Conservation (phyloP, 495 filamentous ascomycete genomes). For the Saxophila tyrrhenica region DNA sequence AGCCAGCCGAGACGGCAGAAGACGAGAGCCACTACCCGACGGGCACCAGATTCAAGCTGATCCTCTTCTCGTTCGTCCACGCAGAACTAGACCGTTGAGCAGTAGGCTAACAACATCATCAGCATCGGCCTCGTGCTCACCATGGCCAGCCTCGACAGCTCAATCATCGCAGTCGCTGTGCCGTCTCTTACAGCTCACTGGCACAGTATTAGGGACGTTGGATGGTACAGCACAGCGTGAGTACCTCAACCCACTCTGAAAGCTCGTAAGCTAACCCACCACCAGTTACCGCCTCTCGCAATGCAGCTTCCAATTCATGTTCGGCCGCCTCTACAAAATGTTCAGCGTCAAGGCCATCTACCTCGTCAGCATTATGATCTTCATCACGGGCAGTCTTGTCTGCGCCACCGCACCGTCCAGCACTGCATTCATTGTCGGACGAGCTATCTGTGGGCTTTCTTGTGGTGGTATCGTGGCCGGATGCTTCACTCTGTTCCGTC, state of each 20-base stretch:
- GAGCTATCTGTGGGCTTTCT: slow-evolving; percentile 11
- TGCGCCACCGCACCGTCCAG: slow-evolving; percentile 9
- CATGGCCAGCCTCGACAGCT: slow-evolving; percentile 4
- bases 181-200: slow-evolving; percentile 17
- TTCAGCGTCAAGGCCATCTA: slow-evolving; percentile 14
- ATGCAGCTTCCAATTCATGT: slow-evolving; percentile 19
- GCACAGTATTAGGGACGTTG: slow-evolving; percentile 12
- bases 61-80: no score
- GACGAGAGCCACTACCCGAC: no score
- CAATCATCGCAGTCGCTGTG: slow-evolving; percentile 13
- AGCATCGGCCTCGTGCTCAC: slow-evolving; percentile 10
- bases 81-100: no score
- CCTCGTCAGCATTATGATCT: slow-evolving; percentile 1
- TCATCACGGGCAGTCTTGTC: slow-evolving; percentile 5
- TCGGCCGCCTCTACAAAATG: slow-evolving; percentile 19
- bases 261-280: slow-evolving; percentile 7
- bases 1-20: no score
- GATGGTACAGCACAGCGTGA: not conserved
- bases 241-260: not conserved
- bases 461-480: slow-evolving; percentile 26
- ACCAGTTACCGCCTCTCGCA: slow-evolving; percentile 10
- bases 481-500: slow-evolving; percentile 18
- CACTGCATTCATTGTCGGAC: slow-evolving; percentile 7
- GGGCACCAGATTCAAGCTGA: no score
- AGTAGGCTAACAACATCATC: no score